Percentiles rank a stretch among this genome's conserved stretches.
Conservation (phyloP, 768 basidiomycete genomes). For the Auriculariales sp. region DNA sequence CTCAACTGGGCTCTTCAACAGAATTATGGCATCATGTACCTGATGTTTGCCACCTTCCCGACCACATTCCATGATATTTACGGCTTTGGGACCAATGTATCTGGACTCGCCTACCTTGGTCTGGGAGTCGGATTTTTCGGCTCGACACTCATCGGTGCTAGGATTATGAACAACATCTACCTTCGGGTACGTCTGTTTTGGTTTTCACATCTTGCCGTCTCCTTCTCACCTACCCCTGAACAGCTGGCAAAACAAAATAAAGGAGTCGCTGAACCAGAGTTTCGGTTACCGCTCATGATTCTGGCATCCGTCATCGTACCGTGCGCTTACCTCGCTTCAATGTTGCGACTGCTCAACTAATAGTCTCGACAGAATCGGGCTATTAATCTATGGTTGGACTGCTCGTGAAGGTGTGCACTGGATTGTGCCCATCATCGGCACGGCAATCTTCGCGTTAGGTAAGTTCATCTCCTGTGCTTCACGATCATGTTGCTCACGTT, state of each 20-base stretch:
- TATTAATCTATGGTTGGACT: conserved; percentile 11
- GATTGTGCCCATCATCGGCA: conserved; percentile 10
- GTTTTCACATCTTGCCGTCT: too few relatives aligned
- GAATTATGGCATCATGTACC: conserved; percentile 12
- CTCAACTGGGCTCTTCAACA: not conserved
- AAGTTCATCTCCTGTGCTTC: too few relatives aligned
- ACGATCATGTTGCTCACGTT: too few relatives aligned
- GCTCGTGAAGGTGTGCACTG: conserved; percentile 6
- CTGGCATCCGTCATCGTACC: conserved; percentile 57
- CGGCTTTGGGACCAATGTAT: conserved; percentile 22
- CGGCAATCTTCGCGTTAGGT: conserved; percentile 9
- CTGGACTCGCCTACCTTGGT: conserved; percentile 17
- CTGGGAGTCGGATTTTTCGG: conserved; percentile 33
- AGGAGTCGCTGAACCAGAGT: conserved; percentile 61
- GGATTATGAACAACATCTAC: conserved; percentile 32
- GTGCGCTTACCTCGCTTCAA: too few relatives aligned
- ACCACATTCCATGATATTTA: conserved; percentile 21
- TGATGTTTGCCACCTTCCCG: conserved; percentile 20
- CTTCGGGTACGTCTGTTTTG: conserved; percentile 21
- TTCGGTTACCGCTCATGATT: conserved; percentile 57
- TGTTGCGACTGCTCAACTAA: too few relatives aligned
- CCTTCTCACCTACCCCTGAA: not conserved
- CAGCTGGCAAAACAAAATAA: conserved; percentile 21
- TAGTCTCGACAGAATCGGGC: too few relatives aligned
- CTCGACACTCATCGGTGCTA: conserved; percentile 35